Percentiles rank a stretch among this genome's conserved stretches.
These are phyloP conservation scores for Hirsutella rhossiliensis DNA, from an alignment of 2,329 filamentous ascomycete genomes.

Conservation along the genomic window DNA sequence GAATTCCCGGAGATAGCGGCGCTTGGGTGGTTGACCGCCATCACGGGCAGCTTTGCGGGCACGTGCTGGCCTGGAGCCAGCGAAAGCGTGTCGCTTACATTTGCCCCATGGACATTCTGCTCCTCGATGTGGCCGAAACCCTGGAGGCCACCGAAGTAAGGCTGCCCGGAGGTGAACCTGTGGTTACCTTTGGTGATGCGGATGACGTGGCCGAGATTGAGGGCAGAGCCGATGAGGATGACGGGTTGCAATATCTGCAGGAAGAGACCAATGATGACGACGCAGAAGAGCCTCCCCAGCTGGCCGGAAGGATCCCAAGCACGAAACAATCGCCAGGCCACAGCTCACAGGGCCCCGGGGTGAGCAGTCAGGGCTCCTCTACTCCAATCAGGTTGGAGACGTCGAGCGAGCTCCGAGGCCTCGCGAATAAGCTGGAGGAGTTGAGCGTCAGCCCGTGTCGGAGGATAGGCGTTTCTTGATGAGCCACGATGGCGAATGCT, in stretches of 20 bases:
- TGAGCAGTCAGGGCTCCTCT: slow-evolving; percentile 11
- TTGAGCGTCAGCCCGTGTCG: slow-evolving; percentile 17
- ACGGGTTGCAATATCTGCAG: slow-evolving; percentile 15
- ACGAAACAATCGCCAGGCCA: background rate
- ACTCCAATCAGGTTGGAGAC: slow-evolving; percentile 16
- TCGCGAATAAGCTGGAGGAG: slow-evolving; percentile 19
- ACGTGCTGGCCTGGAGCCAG: slow-evolving; percentile 79
- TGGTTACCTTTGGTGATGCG: slow-evolving; percentile 18
- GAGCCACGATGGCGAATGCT: background rate
- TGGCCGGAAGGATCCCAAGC: too few relatives aligned
- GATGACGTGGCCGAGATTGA: background rate
- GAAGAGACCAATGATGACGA: slow-evolving; percentile 13
- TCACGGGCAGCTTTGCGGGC: slow-evolving; percentile 72
- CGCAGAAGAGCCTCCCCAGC: background rate
- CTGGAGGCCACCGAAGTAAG: slow-evolving; percentile 59
- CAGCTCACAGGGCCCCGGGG: slow-evolving; percentile 6
- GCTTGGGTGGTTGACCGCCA: slow-evolving; percentile 83
- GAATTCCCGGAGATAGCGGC: slow-evolving; percentile 78
- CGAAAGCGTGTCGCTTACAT: slow-evolving; percentile 79
- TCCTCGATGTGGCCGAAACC: slow-evolving; percentile 74
- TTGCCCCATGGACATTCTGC: slow-evolving; percentile 83
- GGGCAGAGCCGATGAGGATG: slow-evolving; percentile 5
- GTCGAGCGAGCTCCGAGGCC: slow-evolving; percentile 13
- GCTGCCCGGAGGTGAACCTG: slow-evolving; percentile 49
- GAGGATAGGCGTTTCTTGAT: slow-evolving; percentile 18